Percentiles rank a stretch among this genome's conserved stretches.
These are phyloP conservation scores for Stromatinia cepivora DNA, from an alignment of 2,329 filamentous ascomycete species.

Conservation along the genomic window DNA sequence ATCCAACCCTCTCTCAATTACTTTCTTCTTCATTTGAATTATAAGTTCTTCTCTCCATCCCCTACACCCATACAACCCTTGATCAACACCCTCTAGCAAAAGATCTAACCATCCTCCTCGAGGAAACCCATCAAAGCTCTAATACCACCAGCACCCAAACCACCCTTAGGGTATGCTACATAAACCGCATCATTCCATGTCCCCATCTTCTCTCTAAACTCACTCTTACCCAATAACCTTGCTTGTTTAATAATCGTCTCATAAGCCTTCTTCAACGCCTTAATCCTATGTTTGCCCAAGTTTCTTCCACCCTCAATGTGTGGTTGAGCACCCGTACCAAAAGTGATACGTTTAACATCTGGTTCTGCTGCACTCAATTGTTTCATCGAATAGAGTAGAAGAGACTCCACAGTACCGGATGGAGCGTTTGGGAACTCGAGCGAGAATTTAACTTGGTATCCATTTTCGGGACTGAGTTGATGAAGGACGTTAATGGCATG, in stretches of 20 bases:
- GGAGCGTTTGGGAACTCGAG: slow-evolving; percentile 87
- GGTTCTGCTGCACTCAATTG: slow-evolving; percentile 52
- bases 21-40: background rate
- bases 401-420: slow-evolving; percentile 82
- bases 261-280: slow-evolving; percentile 81
- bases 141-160: slow-evolving; percentile 77
- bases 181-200: slow-evolving; percentile 81
- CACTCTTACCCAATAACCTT: slow-evolving; percentile 78
- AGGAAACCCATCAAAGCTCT: slow-evolving; percentile 90
- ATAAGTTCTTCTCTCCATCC: background rate
- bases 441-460: slow-evolving; percentile 96
- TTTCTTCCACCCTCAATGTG: slow-evolving; percentile 79
- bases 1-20: background rate
- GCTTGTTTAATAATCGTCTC: slow-evolving; percentile 78
- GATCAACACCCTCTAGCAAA: background rate
- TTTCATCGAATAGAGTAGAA: slow-evolving; percentile 69
- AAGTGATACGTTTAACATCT: slow-evolving; percentile 72
- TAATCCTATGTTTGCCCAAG: slow-evolving; percentile 75
- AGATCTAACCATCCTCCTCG: slow-evolving; percentile 57
- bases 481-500: slow-evolving; percentile 79
- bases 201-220: slow-evolving; percentile 89
- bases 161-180: slow-evolving; percentile 86
- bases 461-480: slow-evolving; percentile 75
- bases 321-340: slow-evolving; percentile 77
- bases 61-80: background rate